Base-by-base conservation (phyloP, 177 flowering plant species). In the Telopea speciosissima region DNA sequence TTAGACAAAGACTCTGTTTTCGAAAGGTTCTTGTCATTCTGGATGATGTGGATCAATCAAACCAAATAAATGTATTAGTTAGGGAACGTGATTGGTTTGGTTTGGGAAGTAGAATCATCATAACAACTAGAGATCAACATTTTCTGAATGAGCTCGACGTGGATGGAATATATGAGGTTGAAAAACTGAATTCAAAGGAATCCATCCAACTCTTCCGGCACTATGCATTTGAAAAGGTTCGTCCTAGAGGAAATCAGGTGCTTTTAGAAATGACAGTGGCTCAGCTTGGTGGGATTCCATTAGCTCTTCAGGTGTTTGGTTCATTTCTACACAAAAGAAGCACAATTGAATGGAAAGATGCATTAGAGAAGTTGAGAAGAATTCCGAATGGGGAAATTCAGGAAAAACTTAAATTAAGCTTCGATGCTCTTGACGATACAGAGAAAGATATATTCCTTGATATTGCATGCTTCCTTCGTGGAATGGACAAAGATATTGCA, bases 381-480 rank as follows among this genome's bases (percentile, higher is more conserved):
- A 23, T 40, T 21, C 73, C 78, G 10, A 1, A 66, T 16, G 16
- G 58, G 1, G 5, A 75, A 67, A 54, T 80, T 24, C 62, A 45
- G 5, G 19, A 44, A 5, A 61, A 17, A 10, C 52, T 77, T 2
- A 75, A 16, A 22, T n/a, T 75, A 63, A 73, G 80, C 42, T 75
- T 17, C 64, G 72, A 77, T 45, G 65, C 66, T 40, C 16, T 73
- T 3, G 67, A 68, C 14, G 63, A 44, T 52, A 7, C 19, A 8
- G 72, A 77, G 12, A 64, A 70, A 56, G 40, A 73, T 8, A 36
- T 36, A 36, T 36, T 81, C 49, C 77, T 81, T 1, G 74, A 81
- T 28, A 74, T 80, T 62, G 80, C 79, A 3, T 75, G 72, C 58
- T 73, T 77, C 44, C 67, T 77, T 21, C 62, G 45, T 5, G 77